Conservation (phyloP, 164 flowering plant species). For the Brasenia schreberi region DNA sequence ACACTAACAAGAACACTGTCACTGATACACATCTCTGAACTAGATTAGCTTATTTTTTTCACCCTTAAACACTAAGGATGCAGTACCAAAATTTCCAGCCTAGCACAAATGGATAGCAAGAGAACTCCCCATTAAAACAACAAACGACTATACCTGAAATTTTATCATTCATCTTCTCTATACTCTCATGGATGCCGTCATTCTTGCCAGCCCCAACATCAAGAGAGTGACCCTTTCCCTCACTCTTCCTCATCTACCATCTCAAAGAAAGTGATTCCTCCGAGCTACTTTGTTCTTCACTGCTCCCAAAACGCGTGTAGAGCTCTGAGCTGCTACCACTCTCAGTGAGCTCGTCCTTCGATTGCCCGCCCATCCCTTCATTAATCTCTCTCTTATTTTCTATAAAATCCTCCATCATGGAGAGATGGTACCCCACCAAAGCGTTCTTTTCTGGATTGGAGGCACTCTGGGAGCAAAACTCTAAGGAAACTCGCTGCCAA, state of each 20-base stretch:
- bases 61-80: not conserved
- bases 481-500: not conserved
- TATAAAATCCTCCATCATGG: not conserved
- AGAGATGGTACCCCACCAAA: not conserved
- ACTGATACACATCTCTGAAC: not conserved
- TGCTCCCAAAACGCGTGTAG: slow-evolving; percentile 47
- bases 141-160: slow-evolving; percentile 4
- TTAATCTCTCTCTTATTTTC: not conserved
- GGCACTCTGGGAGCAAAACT: not conserved
- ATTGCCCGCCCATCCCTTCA: not conserved
- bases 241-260: slow-evolving; percentile 28
- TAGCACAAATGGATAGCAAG: not conserved
- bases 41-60: not conserved
- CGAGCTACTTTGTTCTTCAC: slow-evolving; percentile 39
- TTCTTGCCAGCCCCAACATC: slow-evolving; percentile 39
- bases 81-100: not conserved
- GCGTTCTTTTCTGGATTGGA: not conserved
- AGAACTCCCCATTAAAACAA: not conserved
- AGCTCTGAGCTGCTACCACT: slow-evolving; percentile 30
- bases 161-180: slow-evolving; percentile 20
- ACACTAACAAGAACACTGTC: not conserved
- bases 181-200: slow-evolving; percentile 16
- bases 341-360: not conserved
- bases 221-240: slow-evolving; percentile 16
- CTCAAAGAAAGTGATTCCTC: slow-evolving; percentile 41